Base-by-base conservation (phyloP, 306 rosid genomes). In the Begonia peltatifolia region DNA sequence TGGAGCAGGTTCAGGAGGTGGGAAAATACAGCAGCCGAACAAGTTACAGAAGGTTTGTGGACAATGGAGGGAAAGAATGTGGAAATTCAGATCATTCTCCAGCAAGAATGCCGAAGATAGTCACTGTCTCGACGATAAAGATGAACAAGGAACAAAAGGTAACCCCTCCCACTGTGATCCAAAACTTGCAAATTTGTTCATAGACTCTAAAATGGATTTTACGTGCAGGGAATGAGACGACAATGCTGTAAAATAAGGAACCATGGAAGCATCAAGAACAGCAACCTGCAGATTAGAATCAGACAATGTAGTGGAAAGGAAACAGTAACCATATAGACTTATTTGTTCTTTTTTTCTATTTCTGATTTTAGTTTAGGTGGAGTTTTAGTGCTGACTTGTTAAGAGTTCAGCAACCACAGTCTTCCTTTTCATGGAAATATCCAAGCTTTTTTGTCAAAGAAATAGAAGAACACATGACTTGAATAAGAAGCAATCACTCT, bases 201-300 rank as follows among this genome's bases (percentile, higher is more conserved):
- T 1, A 6, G 42, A 3, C 13, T 22, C 30, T 38, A 35, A 38
- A 47, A 71, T 67, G 23, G 10, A 18, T 79, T 57, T 41, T 64
- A 14, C 20, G 70, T 67, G 23, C 94, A 73, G 96, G 84, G 78
- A 55, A 81, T 74, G 0, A 74, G 70, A 2, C 75, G 99, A 62
- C 94, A 80, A 18, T 86, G 94, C 78, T 80, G 99, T 46, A 79
- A 83, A 64, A 48, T 80, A 41, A 57, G 69, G 78, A 74, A 76
- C 57, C 67, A 62, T 13, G 84, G 83, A 59, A 70, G 60, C 70
- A 18, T 61, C 43, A 52, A 59, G 60, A 57, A 66, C 51, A 73
- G 75, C 4, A 53, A 13, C 14, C 42, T 92, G 62, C 50, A 47
- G 59, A 64, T 92, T 68, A 75, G 94, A 72, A 66, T 92, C 57